These are phyloP conservation scores for Physcomitrellopsis africana DNA, from an alignment of 225 moss, liverwort and hornwort species.

Conservation along the genomic window DNA sequence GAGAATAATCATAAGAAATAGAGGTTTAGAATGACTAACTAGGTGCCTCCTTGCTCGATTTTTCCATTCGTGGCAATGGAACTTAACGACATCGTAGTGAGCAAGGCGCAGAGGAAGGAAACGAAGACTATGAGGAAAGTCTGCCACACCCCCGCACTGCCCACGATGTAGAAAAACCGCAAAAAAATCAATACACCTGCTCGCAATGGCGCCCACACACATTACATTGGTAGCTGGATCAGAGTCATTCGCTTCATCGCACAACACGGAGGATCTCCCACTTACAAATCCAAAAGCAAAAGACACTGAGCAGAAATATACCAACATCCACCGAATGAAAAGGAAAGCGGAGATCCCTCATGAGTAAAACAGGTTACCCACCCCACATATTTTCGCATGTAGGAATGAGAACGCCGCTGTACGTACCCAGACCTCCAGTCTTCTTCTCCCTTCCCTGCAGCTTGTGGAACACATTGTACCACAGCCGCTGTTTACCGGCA, in stretches of 20 bases:
- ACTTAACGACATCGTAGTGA: slow-evolving; percentile 91
- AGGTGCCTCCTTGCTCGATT: slow-evolving; percentile 97
- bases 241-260: no score
- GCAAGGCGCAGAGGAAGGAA: slow-evolving; percentile 85
- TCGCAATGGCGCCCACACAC: not conserved
- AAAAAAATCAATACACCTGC: slow-evolving; percentile 95
- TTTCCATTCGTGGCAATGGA: slow-evolving; percentile 97
- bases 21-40: slow-evolving; percentile 59
- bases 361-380: slow-evolving; percentile 23
- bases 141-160: slow-evolving; percentile 96
- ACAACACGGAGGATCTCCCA: no score
- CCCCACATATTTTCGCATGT: slow-evolving; percentile 99
- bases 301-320: not conserved
- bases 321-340: not conserved
- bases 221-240: no score
- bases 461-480: slow-evolving; percentile 51
- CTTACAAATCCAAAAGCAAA: no score
- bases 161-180: slow-evolving; percentile 94
- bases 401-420: slow-evolving; percentile 88
- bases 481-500: slow-evolving; percentile 38
- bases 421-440: slow-evolving; percentile 66
- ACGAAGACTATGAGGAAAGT: slow-evolving; percentile 77
- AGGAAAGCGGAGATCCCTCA: no score
- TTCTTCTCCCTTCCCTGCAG: slow-evolving; percentile 34
- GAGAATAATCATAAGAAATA: not conserved